Evolutionary conservation across 768 basidiomycete genomes (phyloP), one percentile per base, ranked within the genome.

Genomic region (Auricularia cornea): DNA sequence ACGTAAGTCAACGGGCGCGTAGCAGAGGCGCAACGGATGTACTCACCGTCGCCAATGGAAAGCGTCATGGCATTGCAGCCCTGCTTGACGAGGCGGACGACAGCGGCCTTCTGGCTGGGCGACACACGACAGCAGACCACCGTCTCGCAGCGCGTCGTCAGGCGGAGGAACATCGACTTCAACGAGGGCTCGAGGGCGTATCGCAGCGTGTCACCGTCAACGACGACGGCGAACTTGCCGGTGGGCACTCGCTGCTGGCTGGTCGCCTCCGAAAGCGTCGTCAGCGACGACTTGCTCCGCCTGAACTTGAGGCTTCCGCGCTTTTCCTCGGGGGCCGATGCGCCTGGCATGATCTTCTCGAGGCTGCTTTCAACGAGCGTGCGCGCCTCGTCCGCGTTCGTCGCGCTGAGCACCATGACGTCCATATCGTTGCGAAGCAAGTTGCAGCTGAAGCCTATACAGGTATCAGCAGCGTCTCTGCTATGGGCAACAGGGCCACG

Each of bases 121-220:
- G 94, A 96, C 8, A 98, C 96, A 66, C 96, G 89, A 77, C 96
- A 99, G 71, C 96, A 98, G 29, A 99, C 94, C n/a, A 99, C 96
- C 2, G 96, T 96, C 71, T 96, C 92, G 73, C 96, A 99, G 70
- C 97, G 94, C 2, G 94, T 98, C 5, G 91, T 90, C 6, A 99
- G 81, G 64, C 88, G 92, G 60, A 98, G 80, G 79, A 98, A 98
- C 33, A 97, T 73, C 2, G 83, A 79, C 74, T 96, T 97, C 67
- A 98, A 76, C 20, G 86, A 81, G 1, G 85, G 81, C 10, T 83
- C 82, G 32, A 98, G 78, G 0, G 94, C 95, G 72, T 91, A 83
- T 28, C 87, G 81, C 18, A 98, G 78, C 0, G 94, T 96, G 70
- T 97, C 94, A 1, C 96, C 96, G 71, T 98, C 96, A 64, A 98